Evolutionary conservation across 371 early-diverging fungal species (phyloP), one percentile per base, ranked within the genome.

Genomic region (Lichtheimia corymbifera): DNA sequence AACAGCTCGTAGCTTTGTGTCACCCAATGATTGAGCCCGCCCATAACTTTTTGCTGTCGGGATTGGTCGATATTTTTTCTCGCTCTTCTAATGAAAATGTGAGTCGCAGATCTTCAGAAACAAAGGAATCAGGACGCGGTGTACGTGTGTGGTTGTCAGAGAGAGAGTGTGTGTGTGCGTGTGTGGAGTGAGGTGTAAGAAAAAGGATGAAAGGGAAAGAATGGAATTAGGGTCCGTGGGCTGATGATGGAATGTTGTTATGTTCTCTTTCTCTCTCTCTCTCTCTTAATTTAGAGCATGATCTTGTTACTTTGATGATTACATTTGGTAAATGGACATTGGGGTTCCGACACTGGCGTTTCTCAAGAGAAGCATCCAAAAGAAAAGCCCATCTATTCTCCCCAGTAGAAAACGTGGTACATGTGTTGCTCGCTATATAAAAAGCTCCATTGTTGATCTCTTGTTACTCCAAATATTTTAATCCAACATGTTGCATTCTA

Each of bases 1-100:
- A 35, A 62, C 66, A 40, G 67, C 53, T n/a, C 22, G 27, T 52
- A 52, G 22, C 22, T 52, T 22, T 52, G 28, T 25, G 22, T n/a
- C 15, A 52, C 22, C 35, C 11, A 35, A 35, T 35, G 35, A 35
- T 35, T 35, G 35, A 35, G 35, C 35, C 35, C 35, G 35, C 35
- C 35, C 35, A 35, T 35, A 35, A 9, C 9, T 11, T 35, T 9
- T 52, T 22, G 6, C 22, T 52, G 9, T 52, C 53, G n/a, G 25
- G 15, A 15, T 18, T 52, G 53, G 20, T 28, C 15, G 47, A 18
- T 17, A n/a, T 45, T 45, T 45, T 17, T 47, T 47, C 22, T 47
- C 11, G 7, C n/a, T 17, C n/a, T 18, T 47, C 22, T 17, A 22
- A 47, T 7, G 18, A 47, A 45, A 45, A 28, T 2, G 28, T 5